Evolutionary conservation across 2,329 filamentous ascomycete species (phyloP).

Genomic region (Delphinella strobiligena): DNA sequence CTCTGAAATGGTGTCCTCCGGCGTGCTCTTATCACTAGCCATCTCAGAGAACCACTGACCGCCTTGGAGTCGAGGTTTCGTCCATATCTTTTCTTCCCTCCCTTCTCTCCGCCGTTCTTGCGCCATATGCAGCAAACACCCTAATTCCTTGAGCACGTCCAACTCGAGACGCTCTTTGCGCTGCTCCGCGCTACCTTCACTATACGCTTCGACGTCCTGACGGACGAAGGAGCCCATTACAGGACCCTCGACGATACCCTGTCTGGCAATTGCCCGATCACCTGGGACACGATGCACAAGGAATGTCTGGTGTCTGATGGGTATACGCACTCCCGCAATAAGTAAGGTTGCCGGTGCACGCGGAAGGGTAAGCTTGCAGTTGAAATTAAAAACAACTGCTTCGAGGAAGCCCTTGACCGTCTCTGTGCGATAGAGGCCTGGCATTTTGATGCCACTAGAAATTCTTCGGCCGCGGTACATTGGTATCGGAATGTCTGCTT

Average conservation of each 20-base stretch:
- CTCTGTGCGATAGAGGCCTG: conserved; percentile 44
- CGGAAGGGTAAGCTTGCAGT: conserved; percentile 38
- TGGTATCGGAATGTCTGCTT: conserved; percentile 4
- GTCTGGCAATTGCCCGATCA: conserved; percentile 40
- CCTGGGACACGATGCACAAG: conserved; percentile 41
- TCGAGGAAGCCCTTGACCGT: conserved; percentile 45
- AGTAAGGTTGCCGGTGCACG: conserved; percentile 31
- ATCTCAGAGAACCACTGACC: conserved; percentile 8
- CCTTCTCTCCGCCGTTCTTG: conserved; percentile 50
- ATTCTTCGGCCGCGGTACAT: conserved; percentile 47
- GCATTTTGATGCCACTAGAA: conserved; percentile 46
- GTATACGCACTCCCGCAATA: conserved; percentile 32
- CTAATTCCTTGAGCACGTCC: conserved; percentile 46
- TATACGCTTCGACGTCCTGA: conserved; percentile 41
- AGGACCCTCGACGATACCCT: conserved; percentile 46
- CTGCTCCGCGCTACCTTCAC: conserved; percentile 23
- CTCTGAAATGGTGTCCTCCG: conserved; percentile 1
- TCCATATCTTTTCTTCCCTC: conserved; percentile 27
- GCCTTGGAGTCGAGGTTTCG: background rate
- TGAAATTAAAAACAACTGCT: conserved; percentile 46
- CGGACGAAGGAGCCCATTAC: conserved; percentile 44
- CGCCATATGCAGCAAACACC: conserved; percentile 44
- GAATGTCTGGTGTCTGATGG: conserved; percentile 45
- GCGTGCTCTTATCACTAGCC: conserved; percentile 2
- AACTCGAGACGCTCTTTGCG: conserved; percentile 23